Evolutionary conservation across 805 yeast genomes (phyloP), one percentile per base, ranked within the genome.

Genomic region (Candida gorgasii): DNA sequence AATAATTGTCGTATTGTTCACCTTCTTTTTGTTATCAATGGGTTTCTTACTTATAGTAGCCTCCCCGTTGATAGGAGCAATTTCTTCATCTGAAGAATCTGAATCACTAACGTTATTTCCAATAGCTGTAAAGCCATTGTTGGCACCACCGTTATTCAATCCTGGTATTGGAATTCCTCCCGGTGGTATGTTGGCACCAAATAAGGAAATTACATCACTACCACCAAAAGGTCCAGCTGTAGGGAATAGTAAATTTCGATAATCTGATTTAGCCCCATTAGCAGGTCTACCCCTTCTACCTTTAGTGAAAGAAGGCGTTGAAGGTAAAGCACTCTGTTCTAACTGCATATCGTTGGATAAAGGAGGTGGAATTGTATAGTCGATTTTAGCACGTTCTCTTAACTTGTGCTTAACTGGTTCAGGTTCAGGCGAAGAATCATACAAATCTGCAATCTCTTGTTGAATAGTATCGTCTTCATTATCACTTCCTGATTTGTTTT

Each of bases 201-300:
- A 89, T 22, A 92, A 67, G 0, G 97, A 84, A 6, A 82, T 76
- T 1, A 89, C 95, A 58, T 92, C 97, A 47, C 92, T 84, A 16
- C 99, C 99, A 20, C 99, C 99, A 71, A 92, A 92, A 1, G 99
- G 99, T 0, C 99, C 99, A 12, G 89, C 89, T 0, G 97, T 92
- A 5, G 97, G 95, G 56, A 86, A 90, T 28, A 93, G 66, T 30
- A 96, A 76, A 55, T 89, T 76, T 30, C 85, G 59, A 42, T 61
- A 67, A 31, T 69, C 75, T 19, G 75, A 78, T 33, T 77, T 79
- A 13, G 69, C 58, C 12, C 19, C 22, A 16, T 39, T 19, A 5
- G 65, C 56, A 14, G 72, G 63, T n/a, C 67, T 62, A 30, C 73
- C 61, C 33, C 66, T 52, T 50, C 74, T 68, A 13, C 74, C 65